These are phyloP conservation scores for Limtongozyma cylindracea DNA, from an alignment of 805 yeast species.

Conservation along the genomic window DNA sequence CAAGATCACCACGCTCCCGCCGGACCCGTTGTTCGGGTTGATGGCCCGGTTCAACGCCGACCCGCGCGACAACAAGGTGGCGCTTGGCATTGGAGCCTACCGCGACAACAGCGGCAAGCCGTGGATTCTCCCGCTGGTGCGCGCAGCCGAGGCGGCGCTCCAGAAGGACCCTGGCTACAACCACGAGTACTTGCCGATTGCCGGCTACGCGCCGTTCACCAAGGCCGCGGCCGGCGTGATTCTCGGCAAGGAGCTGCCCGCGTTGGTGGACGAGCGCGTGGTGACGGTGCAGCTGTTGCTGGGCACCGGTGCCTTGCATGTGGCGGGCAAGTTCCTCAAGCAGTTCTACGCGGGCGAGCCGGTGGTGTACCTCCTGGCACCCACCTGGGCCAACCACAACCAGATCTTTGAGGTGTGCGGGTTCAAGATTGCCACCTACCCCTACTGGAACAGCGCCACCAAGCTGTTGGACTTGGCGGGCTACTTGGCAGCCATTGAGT, in stretches of 20 bases:
- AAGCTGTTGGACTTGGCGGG: constrained; percentile 55
- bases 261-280: constrained; percentile 13
- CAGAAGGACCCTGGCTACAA: constrained; percentile 19
- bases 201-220: constrained; percentile 48
- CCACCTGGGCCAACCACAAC: constrained; percentile 96
- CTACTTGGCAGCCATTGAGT: constrained; percentile 29
- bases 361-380: constrained; percentile 37
- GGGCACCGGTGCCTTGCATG: constrained; percentile 81
- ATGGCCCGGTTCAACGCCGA: constrained; percentile 42
- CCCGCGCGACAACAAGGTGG: constrained; percentile 41
- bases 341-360: constrained; percentile 14
- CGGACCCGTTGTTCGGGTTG: constrained; percentile 72
- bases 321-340: constrained; percentile 51
- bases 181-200: constrained; percentile 76
- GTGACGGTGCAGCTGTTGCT: constrained; percentile 56
- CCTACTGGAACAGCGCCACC: constrained; percentile 62
- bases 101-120: constrained; percentile 47
- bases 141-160: constrained; percentile 38
- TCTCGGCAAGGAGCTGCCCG: constrained; percentile 24
- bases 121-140: constrained; percentile 48
- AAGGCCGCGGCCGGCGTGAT: constrained; percentile 50
- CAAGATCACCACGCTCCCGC: constrained; percentile 39
- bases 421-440: constrained; percentile 39
- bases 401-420: constrained; percentile 60
- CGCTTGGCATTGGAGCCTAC: constrained; percentile 67